These are phyloP conservation scores for Cercophora samala DNA, from an alignment of 495 filamentous ascomycete genomes.

Conservation along the genomic window DNA sequence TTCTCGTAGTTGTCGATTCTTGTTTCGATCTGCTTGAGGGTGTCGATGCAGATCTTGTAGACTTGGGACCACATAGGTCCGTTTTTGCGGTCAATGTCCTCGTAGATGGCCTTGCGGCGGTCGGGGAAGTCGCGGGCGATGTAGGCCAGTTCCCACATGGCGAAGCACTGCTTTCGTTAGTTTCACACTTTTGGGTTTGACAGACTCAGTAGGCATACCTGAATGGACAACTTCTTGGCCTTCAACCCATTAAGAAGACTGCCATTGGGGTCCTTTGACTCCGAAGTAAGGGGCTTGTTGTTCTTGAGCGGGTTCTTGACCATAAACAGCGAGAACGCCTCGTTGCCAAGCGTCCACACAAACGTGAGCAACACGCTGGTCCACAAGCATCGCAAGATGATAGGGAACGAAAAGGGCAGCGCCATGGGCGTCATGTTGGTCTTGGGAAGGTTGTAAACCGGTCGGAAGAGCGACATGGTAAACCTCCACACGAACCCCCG, in stretches of 20 bases:
- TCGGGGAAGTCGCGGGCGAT: constrained; percentile 70
- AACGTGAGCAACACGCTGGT: constrained; percentile 64
- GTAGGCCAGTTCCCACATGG: constrained; percentile 84
- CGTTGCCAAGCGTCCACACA: constrained; percentile 71
- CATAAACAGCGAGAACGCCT: constrained; percentile 73
- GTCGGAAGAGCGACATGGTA: constrained; percentile 62
- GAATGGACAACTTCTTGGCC: constrained; percentile 63
- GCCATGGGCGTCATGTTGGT: constrained; percentile 58
- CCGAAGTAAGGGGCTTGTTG: constrained; percentile 73
- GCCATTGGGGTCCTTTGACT: constrained; percentile 87
- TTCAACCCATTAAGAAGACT: constrained; percentile 81
- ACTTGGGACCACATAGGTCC: constrained; percentile 81
- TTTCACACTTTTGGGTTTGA: constrained; percentile 51
- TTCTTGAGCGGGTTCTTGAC: constrained; percentile 77
- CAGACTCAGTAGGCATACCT: constrained; percentile 46
- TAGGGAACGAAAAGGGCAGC: constrained; percentile 54
- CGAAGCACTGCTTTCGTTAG: constrained; percentile 59
- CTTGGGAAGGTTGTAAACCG: constrained; percentile 70
- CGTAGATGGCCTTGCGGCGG: constrained; percentile 78
- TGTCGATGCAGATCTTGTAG: constrained; percentile 58
- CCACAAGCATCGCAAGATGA: constrained; percentile 58
- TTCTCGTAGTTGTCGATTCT: constrained; percentile 58
- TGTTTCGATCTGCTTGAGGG: constrained; percentile 61
- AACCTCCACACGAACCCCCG: constrained; percentile 62
- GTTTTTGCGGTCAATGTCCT: constrained; percentile 79